Base-by-base conservation (phyloP, 768 basidiomycete species). In the Hericium rajendrae region DNA sequence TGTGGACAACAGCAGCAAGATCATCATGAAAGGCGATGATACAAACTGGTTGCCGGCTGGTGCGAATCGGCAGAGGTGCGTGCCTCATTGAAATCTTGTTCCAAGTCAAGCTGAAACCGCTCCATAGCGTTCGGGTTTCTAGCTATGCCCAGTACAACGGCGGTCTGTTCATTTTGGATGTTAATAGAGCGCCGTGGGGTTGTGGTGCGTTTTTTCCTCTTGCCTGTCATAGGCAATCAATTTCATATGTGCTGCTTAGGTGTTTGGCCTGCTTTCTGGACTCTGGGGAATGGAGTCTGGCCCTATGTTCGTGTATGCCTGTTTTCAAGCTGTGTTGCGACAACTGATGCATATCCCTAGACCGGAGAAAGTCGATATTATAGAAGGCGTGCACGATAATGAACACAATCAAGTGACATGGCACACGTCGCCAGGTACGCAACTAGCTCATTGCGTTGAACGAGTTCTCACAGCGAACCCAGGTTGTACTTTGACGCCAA, bases 211-310 rank as follows among this genome's bases (percentile, higher is more conserved):
- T 51, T 32, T 43, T 10, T 15, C 26, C n/a, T 24, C 24, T 37
- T 54, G 41, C 53, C 40, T 18, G 15, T 55, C 32, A 13, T 56
- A 12, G 11, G 6, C 50, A 39, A 26, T 28, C 32, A 32, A 32
- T n/a, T 0, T 32, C 50, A 50, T 5, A 16, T 20, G n/a, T 40
- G 52, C 53, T 32, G 32, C 32, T 32, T 11, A 88, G 86, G 79
- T 63, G 81, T 85, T 20, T 92, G 92, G 91, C 91, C 90, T 46
- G 86, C 88, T 5, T 90, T 85, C 69, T 90, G 88, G 88, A 84
- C 80, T 8, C 65, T 83, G 26, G 85, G 85, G 49, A 68, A 66
- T 58, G 82, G 77, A 1, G 57, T 67, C 51, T 90, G 88, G 87
- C 88, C 87, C 38, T 69, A 65, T 57, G 87, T 88, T 62, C 59